Conservation (phyloP, 2,329 filamentous ascomycete species). For the Sclerotinia nivalis region DNA sequence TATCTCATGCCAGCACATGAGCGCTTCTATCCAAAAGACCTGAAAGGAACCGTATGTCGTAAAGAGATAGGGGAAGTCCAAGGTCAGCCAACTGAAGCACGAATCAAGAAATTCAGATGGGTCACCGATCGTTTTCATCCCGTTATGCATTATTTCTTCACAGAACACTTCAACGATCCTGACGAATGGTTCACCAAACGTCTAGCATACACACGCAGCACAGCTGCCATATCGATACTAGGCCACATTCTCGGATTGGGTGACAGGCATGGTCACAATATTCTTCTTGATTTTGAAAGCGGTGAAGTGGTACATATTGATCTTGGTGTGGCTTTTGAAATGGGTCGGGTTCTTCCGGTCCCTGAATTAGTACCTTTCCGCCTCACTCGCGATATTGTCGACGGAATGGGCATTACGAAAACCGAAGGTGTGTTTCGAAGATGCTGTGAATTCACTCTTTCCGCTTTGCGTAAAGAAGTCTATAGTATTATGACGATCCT, state of each 20-base stretch:
- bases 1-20: slow-evolving; percentile 90
- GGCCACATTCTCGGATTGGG: slow-evolving; percentile 91
- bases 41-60: slow-evolving; percentile 73
- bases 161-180: slow-evolving; percentile 89
- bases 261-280: slow-evolving; percentile 95
- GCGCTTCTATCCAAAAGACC: slow-evolving; percentile 80
- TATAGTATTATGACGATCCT: slow-evolving; percentile 99
- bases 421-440: slow-evolving; percentile 95
- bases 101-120: slow-evolving; percentile 73
- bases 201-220: slow-evolving; percentile 88
- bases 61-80: slow-evolving; percentile 77
- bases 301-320: slow-evolving; percentile 98
- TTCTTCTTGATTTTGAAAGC: slow-evolving; percentile 83
- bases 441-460: slow-evolving; percentile 97
- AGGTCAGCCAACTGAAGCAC: slow-evolving; percentile 65
- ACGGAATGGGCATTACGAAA: slow-evolving; percentile 93
- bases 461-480: slow-evolving; percentile 89
- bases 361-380: slow-evolving; percentile 96
- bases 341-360: slow-evolving; percentile 89
- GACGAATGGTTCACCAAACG: slow-evolving; percentile 94
- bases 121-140: slow-evolving; percentile 84
- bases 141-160: slow-evolving; percentile 95
- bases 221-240: slow-evolving; percentile 91
- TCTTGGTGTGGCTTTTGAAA: slow-evolving; percentile 94
- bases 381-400: slow-evolving; percentile 88